Conservation (phyloP, 805 yeast species). For the Zygoascus ofunaensis region DNA sequence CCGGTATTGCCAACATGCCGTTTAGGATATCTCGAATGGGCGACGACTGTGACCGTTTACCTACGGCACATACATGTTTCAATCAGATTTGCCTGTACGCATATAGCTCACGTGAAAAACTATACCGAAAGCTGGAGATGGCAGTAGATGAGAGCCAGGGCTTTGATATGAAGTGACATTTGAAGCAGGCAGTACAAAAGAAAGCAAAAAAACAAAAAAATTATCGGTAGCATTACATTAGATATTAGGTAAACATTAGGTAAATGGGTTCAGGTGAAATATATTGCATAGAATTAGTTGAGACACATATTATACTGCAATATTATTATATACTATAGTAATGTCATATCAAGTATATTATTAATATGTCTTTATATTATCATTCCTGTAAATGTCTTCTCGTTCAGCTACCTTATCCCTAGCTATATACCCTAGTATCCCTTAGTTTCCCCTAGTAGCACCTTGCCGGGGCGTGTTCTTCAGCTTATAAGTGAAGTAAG, state of each 20-base stretch:
- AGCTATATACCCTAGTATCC: no score
- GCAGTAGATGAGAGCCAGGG: constrained; percentile 81
- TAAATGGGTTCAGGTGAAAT: no score
- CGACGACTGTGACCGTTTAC: constrained; percentile 45
- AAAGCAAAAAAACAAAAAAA: neutral
- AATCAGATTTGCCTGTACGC: constrained; percentile 75
- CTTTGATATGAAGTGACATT: constrained; percentile 57
- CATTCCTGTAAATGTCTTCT: no score
- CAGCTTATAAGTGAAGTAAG: constrained; percentile 15
- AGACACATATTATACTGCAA: no score
- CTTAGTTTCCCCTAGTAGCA: no score
- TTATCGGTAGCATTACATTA: no score
- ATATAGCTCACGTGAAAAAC: constrained; percentile 46
- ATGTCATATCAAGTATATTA: no score
- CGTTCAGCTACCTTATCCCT: no score
- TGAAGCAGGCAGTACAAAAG: neutral
- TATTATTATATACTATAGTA: no score
- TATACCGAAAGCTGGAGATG: constrained; percentile 47
- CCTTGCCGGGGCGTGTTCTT: constrained; percentile 1
- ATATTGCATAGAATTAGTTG: no score
- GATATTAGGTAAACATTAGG: no score
- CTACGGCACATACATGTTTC: constrained; percentile 90
- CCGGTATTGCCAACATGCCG: constrained; percentile 70
- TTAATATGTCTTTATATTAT: no score
- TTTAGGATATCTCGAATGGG: constrained; percentile 59